Percentiles rank a stretch among this genome's conserved stretches.
phyloP scores from a whole-genome alignment of 208 protist species.

The Wallacemonas sp. region DNA sequence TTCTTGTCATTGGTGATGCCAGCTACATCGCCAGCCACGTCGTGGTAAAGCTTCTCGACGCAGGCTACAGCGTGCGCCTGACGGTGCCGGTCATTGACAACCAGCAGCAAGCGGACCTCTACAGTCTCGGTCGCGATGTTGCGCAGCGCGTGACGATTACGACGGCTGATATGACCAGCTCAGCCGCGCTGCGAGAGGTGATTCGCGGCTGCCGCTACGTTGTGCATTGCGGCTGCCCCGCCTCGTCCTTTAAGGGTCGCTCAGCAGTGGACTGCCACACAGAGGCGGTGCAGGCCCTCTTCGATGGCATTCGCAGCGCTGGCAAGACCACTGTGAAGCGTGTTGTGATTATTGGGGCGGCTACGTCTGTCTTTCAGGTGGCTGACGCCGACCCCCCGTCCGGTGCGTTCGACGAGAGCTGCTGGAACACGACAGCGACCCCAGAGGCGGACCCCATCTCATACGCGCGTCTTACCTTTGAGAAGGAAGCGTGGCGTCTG shows the following conservation, averaged over 20 bases:
- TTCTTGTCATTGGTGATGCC: conserved; percentile 87
- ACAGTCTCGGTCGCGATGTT: conserved; percentile 53
- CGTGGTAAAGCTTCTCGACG: conserved; percentile 81
- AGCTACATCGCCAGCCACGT: conserved; percentile 86
- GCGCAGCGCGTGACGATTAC: conserved; percentile 67
- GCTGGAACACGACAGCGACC: conserved; percentile 78
- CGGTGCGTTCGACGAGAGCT: conserved; percentile 76
- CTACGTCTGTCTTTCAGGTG: conserved; percentile 78
- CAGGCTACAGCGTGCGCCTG: conserved; percentile 85
- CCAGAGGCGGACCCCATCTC: conserved; percentile 66
- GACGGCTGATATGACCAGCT: conserved; percentile 77
- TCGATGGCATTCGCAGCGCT: conserved; percentile 78
- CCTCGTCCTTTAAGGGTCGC: conserved; percentile 30
- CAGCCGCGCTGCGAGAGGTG: conserved; percentile 65
- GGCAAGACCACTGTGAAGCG: conserved; percentile 85
- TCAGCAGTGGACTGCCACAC: conserved; percentile 65
- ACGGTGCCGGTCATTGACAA: conserved; percentile 55
- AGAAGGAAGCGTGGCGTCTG: conserved; percentile 87
- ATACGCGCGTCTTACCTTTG: conserved; percentile 84
- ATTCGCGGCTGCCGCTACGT: conserved; percentile 86
- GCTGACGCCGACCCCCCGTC: conserved; percentile 61
- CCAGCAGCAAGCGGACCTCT: conserved; percentile 76
- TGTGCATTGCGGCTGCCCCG: conserved; percentile 84
- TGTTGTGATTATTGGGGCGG: conserved; percentile 80
- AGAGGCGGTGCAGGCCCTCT: conserved; percentile 80